Evolutionary conservation across 352 stramenopile genomes (phyloP).

Genomic region (Phytophthora brassicae): DNA sequence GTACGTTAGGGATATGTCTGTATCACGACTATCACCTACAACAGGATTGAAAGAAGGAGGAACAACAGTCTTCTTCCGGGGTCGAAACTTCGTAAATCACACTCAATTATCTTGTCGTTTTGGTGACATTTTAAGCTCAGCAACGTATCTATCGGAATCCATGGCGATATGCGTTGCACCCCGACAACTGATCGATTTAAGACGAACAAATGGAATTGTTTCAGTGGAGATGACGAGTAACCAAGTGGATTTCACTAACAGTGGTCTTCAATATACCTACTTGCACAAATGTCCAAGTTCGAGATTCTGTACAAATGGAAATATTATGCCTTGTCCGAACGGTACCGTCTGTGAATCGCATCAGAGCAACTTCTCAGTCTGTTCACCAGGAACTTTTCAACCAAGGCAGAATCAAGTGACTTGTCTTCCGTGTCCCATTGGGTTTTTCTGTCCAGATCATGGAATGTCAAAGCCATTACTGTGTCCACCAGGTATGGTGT

Average conservation of each 20-base stretch:
- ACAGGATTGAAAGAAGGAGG: constrained; percentile 76
- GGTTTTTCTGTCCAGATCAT: constrained; percentile 93
- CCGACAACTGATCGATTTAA: constrained; percentile 51
- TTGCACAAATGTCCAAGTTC: constrained; percentile 56
- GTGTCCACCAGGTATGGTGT: constrained; percentile 93
- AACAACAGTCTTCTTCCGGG: constrained; percentile 90
- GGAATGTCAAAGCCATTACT: constrained; percentile 89
- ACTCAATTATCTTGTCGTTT: constrained; percentile 89
- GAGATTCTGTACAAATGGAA: constrained; percentile 57
- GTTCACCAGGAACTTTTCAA: constrained; percentile 93
- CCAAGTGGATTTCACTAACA: constrained; percentile 79
- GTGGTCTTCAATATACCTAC: constrained; percentile 75
- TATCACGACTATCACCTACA: constrained; percentile 75
- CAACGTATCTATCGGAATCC: constrained; percentile 78
- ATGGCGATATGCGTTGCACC: constrained; percentile 84
- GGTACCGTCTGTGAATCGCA: constrained; percentile 73
- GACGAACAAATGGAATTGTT: constrained; percentile 50
- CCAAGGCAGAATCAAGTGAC: constrained; percentile 67
- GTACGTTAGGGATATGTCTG: constrained; percentile 85
- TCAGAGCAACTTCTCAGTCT: constrained; percentile 93
- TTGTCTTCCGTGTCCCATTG: constrained; percentile 93
- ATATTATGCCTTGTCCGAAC: constrained; percentile 81
- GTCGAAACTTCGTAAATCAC: constrained; percentile 93
- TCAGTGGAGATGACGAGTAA: constrained; percentile 87
- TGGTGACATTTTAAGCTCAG: constrained; percentile 58